Evolutionary conservation across 768 basidiomycete genomes (phyloP).

Genomic region (Mycena filopes): DNA sequence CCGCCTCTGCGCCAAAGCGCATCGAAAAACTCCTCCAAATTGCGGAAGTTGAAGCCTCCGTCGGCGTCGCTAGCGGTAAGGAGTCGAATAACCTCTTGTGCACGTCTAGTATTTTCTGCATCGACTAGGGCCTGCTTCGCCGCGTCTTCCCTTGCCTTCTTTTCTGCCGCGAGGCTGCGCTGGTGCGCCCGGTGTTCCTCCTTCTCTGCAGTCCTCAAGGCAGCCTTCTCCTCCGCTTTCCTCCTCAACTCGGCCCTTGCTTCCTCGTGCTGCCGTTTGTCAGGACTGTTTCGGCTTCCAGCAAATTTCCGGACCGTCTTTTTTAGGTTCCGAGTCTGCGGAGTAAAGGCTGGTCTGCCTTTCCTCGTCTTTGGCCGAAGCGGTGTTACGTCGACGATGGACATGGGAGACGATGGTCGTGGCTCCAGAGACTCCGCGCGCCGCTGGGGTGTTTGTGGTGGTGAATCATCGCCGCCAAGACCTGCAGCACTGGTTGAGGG

Average conservation of each 20-base stretch:
- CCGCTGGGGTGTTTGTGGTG: no score
- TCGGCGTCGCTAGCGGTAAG: constrained; percentile 1
- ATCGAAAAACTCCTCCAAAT: constrained; percentile 14
- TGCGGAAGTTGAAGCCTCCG: constrained; percentile 19
- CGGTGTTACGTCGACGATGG: no score
- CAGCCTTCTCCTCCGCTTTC: not conserved
- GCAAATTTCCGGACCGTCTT: not conserved
- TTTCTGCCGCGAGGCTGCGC: not conserved
- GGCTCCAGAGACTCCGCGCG: no score
- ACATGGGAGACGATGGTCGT: no score
- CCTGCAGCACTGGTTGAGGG: no score
- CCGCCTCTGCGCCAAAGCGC: constrained; percentile 17
- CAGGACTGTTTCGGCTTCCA: not conserved
- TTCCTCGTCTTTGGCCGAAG: no score
- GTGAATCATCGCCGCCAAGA: no score
- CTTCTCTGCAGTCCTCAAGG: not conserved
- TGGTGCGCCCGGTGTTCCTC: not conserved
- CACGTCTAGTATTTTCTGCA: not conserved
- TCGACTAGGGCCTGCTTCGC: not conserved
- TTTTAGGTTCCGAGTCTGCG: not conserved
- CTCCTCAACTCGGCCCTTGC: not conserved
- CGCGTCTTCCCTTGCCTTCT: not conserved
- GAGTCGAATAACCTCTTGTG: not conserved
- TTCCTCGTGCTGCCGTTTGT: not conserved
- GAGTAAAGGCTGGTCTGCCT: constrained; percentile 5